phyloP scores from a whole-genome alignment of 805 yeast genomes.

The Candida ortonii region DNA sequence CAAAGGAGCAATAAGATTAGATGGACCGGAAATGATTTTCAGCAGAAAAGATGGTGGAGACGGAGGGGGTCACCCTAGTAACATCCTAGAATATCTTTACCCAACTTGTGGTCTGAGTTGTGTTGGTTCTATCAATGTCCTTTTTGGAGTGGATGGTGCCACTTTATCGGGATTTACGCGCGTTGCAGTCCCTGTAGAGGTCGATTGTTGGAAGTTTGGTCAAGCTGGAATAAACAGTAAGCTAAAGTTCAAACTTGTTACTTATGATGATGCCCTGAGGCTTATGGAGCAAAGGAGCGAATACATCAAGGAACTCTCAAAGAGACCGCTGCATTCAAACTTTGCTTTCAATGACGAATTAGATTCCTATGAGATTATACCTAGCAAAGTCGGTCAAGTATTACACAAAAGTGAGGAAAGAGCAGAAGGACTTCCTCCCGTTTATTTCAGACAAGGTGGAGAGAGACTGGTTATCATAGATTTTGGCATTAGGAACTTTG shows the following conservation, averaged over 20 bases:
- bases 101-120: slow-evolving; percentile 95
- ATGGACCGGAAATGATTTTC: slow-evolving; percentile 96
- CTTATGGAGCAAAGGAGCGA: slow-evolving; percentile 61
- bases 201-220: slow-evolving; percentile 98
- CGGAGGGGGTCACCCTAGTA: slow-evolving; percentile 96
- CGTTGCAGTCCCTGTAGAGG: slow-evolving; percentile 90
- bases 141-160: slow-evolving; percentile 95
- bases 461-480: slow-evolving; percentile 90
- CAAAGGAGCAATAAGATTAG: slow-evolving; percentile 90
- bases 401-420: slow-evolving; percentile 25
- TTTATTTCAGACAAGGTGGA: slow-evolving; percentile 93
- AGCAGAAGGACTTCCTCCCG: slow-evolving; percentile 53
- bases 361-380: slow-evolving; percentile 40
- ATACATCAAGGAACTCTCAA: slow-evolving; percentile 39
- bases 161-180: slow-evolving; percentile 97
- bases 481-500: slow-evolving; percentile 86
- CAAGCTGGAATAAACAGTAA: slow-evolving; percentile 93
- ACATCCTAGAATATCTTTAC: slow-evolving; percentile 95
- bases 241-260: slow-evolving; percentile 74
- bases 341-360: slow-evolving; percentile 67
- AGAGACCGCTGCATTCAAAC: slow-evolving; percentile 34
- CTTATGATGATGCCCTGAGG: slow-evolving; percentile 62
- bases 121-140: slow-evolving; percentile 97
- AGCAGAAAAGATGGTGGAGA: slow-evolving; percentile 95
- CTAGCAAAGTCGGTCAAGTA: slow-evolving; percentile 5